Evolutionary conservation across 2,329 filamentous ascomycete genomes (phyloP).

Genomic region (Fusarium papillatum): DNA sequence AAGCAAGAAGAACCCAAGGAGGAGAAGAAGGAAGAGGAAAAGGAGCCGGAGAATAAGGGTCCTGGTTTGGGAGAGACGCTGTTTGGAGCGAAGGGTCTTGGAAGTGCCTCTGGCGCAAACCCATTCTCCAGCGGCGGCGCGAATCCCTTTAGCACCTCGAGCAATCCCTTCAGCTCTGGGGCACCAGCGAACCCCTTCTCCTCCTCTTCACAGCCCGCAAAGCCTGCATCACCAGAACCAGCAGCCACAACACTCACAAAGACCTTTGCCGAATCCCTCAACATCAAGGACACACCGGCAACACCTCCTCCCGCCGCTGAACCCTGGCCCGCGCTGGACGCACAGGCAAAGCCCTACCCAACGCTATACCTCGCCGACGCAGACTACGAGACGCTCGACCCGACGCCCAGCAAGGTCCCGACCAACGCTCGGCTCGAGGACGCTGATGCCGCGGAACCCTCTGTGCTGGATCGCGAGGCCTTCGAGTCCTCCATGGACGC

Average conservation of each 20-base stretch:
- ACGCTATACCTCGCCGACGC: constrained; percentile 86
- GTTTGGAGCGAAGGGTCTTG: constrained; percentile 73
- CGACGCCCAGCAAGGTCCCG: constrained; percentile 62
- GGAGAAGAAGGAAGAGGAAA: constrained; percentile 48
- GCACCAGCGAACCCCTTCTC: constrained; percentile 46
- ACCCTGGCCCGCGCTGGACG: constrained; percentile 80
- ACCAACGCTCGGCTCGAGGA: constrained; percentile 60
- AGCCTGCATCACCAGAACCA: constrained; percentile 47
- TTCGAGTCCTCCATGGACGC: constrained; percentile 84
- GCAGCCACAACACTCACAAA: constrained; percentile 60
- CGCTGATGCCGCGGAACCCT: constrained; percentile 55
- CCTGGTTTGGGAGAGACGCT: constrained; percentile 74
- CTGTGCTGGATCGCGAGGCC: constrained; percentile 74
- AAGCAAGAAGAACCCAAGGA: constrained; percentile 44
- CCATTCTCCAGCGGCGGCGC: constrained; percentile 70
- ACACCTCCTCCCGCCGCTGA: constrained; percentile 60
- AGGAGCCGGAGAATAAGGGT: constrained; percentile 52
- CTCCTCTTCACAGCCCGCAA: constrained; percentile 44
- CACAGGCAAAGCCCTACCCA: constrained; percentile 80
- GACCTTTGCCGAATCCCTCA: constrained; percentile 82
- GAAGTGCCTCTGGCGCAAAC: constrained; percentile 59
- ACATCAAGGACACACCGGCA: constrained; percentile 71
- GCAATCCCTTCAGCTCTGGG: constrained; percentile 49
- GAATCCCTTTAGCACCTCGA: constrained; percentile 61
- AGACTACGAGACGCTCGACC: constrained; percentile 90